These are phyloP conservation scores for Tetrapisispora arboricola DNA, from an alignment of 805 yeast genomes.

Conservation along the genomic window DNA sequence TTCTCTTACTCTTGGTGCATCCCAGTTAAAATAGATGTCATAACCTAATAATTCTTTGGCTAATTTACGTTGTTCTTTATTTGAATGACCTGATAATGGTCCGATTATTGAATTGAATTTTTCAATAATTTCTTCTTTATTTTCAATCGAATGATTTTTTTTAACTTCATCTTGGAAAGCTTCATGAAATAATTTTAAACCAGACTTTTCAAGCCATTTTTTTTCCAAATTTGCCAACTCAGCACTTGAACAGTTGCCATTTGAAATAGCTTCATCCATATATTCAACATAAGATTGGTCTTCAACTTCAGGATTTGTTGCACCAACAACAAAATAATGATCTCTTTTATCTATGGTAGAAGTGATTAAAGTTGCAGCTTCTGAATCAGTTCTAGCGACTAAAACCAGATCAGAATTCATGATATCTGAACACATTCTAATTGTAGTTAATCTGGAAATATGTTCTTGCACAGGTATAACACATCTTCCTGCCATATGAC, in stretches of 20 bases:
- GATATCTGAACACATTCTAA: slow-evolving; percentile 91
- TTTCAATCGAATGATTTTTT: slow-evolving; percentile 36
- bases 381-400: slow-evolving; percentile 95
- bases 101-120: slow-evolving; percentile 59
- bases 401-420: slow-evolving; percentile 76
- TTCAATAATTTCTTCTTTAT: slow-evolving; percentile 51
- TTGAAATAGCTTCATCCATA: slow-evolving; percentile 69
- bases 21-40: slow-evolving; percentile 90
- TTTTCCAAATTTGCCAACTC: slow-evolving; percentile 64
- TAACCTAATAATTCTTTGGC: slow-evolving; percentile 70
- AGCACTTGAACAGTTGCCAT: slow-evolving; percentile 45
- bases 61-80: slow-evolving; percentile 66
- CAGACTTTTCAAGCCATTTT: slow-evolving; percentile 76
- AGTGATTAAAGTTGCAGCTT: slow-evolving; percentile 91
- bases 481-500: slow-evolving; percentile 98
- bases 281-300: slow-evolving; percentile 45
- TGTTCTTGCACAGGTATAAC: slow-evolving; percentile 97
- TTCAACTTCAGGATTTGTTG: slow-evolving; percentile 71
- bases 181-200: slow-evolving; percentile 79
- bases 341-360: slow-evolving; percentile 92
- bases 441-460: slow-evolving; percentile 85
- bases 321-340: slow-evolving; percentile 83
- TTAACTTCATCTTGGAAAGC: slow-evolving; percentile 81
- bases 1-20: slow-evolving; percentile 86
- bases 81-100: slow-evolving; percentile 66